Base-by-base conservation (phyloP, 176 grass and related monocot genomes). In the Tillandsia leiboldiana region DNA sequence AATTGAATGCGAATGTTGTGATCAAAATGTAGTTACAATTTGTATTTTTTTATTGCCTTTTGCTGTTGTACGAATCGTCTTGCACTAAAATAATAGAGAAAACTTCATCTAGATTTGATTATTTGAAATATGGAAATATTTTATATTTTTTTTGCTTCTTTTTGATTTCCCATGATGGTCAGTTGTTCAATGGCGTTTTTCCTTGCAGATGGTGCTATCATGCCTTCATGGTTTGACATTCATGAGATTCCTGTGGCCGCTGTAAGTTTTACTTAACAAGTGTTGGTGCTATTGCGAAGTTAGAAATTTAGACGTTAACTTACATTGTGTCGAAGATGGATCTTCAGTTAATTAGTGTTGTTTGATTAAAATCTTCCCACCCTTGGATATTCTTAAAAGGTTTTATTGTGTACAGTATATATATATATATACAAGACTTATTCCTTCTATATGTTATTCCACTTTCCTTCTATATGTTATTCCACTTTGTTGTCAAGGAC, bases 141-240 rank as follows among this genome's bases (percentile, higher is more conserved):
- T 22, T 59, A 17, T 14, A 59, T 9, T 22, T 59, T 20, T 42
- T 1, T 59, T 20, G 54, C 54, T 59, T 59, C 14, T 2, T 63
- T 63, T n/a, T 3, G 53, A 14, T 75, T 51, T 28, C 14, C 26
- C 11, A 11, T 9, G 1, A 26, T 7, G 6, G 13, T 73, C 3
- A 0, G 24, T 18, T 68, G 9, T 68, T 8, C 13, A 14, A 20
- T 77, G 11, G 12, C 48, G 11, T 69, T 12, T 68, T 76, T 57
- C 10, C 1, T 26, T 77, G 73, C 79, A 92, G 86, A 75, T 84
- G 89, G 89, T 76, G 58, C 70, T 27, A 77, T 99, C 11, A 97
- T 93, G 94, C 84, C 89, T 8, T 97, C 89, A 2, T 97, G 94
- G 87, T 97, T 90, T 75, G 87, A 93, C 11, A 87, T 97, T 70